A percentile compares a stretch with the other conserved stretches of the same genome.
Evolutionary conservation across 2,329 filamentous ascomycete species (phyloP).

Genomic region (Sclerotinia trifoliorum): DNA sequence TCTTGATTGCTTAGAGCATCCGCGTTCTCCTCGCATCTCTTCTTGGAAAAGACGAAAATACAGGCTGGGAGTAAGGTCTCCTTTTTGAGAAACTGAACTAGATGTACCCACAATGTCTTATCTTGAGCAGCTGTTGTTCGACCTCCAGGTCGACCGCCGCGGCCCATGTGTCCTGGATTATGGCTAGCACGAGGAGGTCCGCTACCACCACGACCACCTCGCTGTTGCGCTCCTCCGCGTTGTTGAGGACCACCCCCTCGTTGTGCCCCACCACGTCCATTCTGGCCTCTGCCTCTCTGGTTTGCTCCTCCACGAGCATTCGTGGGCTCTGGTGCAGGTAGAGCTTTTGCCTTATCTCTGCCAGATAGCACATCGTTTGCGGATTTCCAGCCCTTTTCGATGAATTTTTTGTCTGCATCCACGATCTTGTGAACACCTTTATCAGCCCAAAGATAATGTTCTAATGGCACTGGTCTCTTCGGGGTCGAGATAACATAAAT

Average conservation of each 20-base stretch:
- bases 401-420: conserved; percentile 84
- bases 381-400: conserved; percentile 92
- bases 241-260: conserved; percentile 47
- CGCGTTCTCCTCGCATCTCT: conserved; percentile 94
- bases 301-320: conserved; percentile 50
- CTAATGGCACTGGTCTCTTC: conserved; percentile 89
- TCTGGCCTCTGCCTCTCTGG: conserved; percentile 53
- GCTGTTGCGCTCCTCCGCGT: conserved; percentile 49
- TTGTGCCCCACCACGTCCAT: conserved; percentile 51
- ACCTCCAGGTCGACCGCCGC: conserved; percentile 79
- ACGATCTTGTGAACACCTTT: conserved; percentile 95
- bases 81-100: conserved; percentile 88
- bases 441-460: conserved; percentile 94
- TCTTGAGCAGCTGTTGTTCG: conserved; percentile 90
- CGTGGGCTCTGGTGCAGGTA: conserved; percentile 39
- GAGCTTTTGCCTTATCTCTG: conserved; percentile 70
- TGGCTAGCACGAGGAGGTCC: conserved; percentile 51
- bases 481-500: conserved; percentile 98
- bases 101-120: conserved; percentile 93
- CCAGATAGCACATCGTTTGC: conserved; percentile 80
- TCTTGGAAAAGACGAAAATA: conserved; percentile 99
- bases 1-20: conserved; percentile 93
- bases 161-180: conserved; percentile 79
- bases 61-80: conserved; percentile 84
- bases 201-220: conserved; percentile 52